phyloP scores from a whole-genome alignment of 2,329 filamentous ascomycete genomes.

The Verticillium longisporum region DNA sequence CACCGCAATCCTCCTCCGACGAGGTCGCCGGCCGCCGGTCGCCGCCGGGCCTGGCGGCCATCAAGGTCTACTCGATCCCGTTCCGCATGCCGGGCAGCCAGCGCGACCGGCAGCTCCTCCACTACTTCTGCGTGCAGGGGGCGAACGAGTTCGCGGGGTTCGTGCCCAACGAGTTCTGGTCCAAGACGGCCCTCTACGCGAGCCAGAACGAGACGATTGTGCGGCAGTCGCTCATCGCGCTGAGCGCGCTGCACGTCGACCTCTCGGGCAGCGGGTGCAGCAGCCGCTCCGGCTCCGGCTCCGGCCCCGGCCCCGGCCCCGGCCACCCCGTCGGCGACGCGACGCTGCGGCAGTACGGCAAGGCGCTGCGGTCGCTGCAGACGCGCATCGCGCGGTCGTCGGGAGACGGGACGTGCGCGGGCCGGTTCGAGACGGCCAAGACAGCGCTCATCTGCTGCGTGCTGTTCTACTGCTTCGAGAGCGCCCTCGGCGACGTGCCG shows the following conservation, averaged over 20 bases:
- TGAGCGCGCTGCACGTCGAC: conserved; percentile 9
- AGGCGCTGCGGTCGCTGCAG: conserved; percentile 6
- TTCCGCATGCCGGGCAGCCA: conserved; percentile 11
- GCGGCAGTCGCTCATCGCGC: conserved; percentile 8
- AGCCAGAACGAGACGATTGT: conserved; percentile 9
- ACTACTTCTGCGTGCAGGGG: conserved; percentile 10
- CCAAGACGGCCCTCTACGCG: conserved; percentile 4
- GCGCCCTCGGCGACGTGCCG: conserved; percentile 5
- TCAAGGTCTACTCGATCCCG: conserved; percentile 9
- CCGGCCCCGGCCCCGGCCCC: no score
- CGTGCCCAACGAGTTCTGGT: conserved; percentile 9
- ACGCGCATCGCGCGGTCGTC: conserved; percentile 4
- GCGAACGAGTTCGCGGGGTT: conserved; percentile 9
- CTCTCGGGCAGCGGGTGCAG: not conserved
- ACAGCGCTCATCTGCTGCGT: conserved; percentile 7
- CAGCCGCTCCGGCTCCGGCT: no score
- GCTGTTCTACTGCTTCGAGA: conserved; percentile 11
- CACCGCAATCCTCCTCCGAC: no score
- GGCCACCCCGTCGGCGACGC: not conserved
- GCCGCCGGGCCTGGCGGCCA: not conserved
- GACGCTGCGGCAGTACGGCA: conserved; percentile 3
- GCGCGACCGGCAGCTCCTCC: conserved; percentile 10
- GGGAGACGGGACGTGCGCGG: not conserved
- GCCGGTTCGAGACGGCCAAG: not conserved
- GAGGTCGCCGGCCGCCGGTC: not conserved